These are phyloP conservation scores for Coemansia sp. DNA, from an alignment of 192 early-diverging fungal genomes.

Conservation along the genomic window DNA sequence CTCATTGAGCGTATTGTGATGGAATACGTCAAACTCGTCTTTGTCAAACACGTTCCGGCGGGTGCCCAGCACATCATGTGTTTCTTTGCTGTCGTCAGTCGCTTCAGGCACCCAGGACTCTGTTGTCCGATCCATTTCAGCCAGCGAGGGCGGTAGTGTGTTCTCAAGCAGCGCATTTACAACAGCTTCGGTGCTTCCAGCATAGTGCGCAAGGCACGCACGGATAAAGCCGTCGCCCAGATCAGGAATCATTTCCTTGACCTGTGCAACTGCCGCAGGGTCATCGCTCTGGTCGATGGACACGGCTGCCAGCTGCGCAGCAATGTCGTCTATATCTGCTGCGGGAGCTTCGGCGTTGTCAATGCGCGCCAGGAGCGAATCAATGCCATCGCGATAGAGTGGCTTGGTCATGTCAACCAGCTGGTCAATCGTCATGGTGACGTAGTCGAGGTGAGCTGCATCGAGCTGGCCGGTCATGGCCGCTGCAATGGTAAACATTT, in stretches of 20 bases:
- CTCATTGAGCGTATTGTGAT: constrained; percentile 59
- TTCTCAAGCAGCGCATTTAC: constrained; percentile 80
- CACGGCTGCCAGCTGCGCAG: constrained; percentile 10
- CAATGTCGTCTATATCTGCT: constrained; percentile 1
- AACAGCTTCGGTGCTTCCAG: constrained; percentile 65
- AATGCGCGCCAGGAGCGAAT: constrained; percentile 6
- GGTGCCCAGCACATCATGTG: constrained; percentile 40
- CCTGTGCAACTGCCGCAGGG: constrained; percentile 64
- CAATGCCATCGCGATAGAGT: constrained; percentile 28
- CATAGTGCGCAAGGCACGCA: constrained; percentile 70
- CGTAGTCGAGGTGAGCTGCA: constrained; percentile 62
- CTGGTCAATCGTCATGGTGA: constrained; percentile 68
- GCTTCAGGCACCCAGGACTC: constrained; percentile 14
- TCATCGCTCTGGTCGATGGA: neutral
- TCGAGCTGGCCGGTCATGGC: constrained; percentile 27
- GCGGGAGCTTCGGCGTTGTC: constrained; percentile 1
- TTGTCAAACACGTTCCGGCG: constrained; percentile 87
- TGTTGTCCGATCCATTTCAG: constrained; percentile 61
- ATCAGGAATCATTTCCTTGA: constrained; percentile 86
- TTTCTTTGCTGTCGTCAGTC: neutral
- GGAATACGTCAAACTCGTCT: constrained; percentile 91
- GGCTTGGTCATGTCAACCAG: constrained; percentile 57
- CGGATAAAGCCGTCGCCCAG: constrained; percentile 89
- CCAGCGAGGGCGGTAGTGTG: constrained; percentile 65
- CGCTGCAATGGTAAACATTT: constrained; percentile 49